These are phyloP conservation scores for Curvularia eragrostidis DNA, from an alignment of 2,329 filamentous ascomycete genomes.

Conservation along the genomic window DNA sequence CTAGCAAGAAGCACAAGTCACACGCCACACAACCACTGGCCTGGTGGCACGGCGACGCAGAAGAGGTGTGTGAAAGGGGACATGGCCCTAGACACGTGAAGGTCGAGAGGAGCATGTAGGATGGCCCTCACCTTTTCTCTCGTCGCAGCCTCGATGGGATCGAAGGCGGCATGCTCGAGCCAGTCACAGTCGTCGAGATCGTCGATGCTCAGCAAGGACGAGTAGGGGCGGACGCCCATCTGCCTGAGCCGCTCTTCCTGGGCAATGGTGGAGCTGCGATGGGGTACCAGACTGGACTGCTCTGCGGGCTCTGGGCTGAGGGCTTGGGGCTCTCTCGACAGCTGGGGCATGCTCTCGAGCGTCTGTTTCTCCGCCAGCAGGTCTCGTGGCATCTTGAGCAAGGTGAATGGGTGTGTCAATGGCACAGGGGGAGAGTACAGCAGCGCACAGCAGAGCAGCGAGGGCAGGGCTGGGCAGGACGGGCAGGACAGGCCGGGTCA, in stretches of 20 bases:
- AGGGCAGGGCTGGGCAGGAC: slow-evolving; percentile 12
- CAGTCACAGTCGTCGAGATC: slow-evolving; percentile 68
- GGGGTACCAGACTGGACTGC: slow-evolving; percentile 26
- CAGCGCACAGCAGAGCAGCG: background rate
- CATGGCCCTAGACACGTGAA: background rate
- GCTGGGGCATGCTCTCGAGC: slow-evolving; percentile 46
- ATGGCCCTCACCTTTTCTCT: slow-evolving; percentile 65
- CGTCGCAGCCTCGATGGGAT: slow-evolving; percentile 63
- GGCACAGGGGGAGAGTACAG: slow-evolving; percentile 1
- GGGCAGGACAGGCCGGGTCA: slow-evolving; percentile 22
- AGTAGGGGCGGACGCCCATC: slow-evolving; percentile 71
- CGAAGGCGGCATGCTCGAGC: slow-evolving; percentile 66
- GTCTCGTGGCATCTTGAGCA: slow-evolving; percentile 52
- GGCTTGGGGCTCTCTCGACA: slow-evolving; percentile 45
- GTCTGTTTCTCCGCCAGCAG: slow-evolving; percentile 48
- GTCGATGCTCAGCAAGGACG: slow-evolving; percentile 72
- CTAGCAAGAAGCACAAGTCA: slow-evolving; percentile 3
- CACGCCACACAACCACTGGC: background rate
- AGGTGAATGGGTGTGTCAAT: slow-evolving; percentile 3
- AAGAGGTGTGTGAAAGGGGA: background rate
- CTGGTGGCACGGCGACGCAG: slow-evolving; percentile 5
- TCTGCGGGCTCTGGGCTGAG: slow-evolving; percentile 24
- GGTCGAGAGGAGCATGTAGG: slow-evolving; percentile 1
- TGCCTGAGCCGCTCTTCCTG: slow-evolving; percentile 40
- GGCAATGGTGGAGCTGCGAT: slow-evolving; percentile 32